Conservation (phyloP, 2,329 filamentous ascomycete species). For the Ophiocordyceps robertsii region DNA sequence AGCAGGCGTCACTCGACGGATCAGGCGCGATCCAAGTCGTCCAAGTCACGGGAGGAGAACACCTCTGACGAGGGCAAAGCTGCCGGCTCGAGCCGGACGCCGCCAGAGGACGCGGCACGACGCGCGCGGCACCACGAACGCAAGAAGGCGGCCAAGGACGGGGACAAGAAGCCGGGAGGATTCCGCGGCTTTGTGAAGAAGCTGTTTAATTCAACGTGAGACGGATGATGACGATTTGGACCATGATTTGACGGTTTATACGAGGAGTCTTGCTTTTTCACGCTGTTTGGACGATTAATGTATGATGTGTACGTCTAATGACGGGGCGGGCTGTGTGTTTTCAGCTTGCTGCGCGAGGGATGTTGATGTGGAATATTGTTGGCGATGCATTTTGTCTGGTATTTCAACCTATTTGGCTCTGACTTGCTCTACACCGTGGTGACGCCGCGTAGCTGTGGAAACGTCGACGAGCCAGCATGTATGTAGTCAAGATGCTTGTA, state of each 20-base stretch:
- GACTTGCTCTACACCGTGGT: too few relatives aligned
- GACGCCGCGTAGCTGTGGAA: too few relatives aligned
- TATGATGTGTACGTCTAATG: constrained; percentile 2
- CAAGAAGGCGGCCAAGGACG: constrained; percentile 13
- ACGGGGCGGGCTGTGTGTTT: too few relatives aligned
- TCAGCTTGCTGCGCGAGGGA: too few relatives aligned
- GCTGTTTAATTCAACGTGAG: constrained; percentile 16
- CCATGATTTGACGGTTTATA: background rate
- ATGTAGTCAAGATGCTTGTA: too few relatives aligned
- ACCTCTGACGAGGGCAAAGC: constrained; percentile 11
- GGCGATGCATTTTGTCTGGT: too few relatives aligned
- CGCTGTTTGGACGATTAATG: constrained; percentile 2
- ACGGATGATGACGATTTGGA: background rate
- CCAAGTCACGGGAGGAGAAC: constrained; percentile 11
- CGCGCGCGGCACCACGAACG: constrained; percentile 20
- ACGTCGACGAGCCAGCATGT: too few relatives aligned
- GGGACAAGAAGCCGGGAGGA: constrained; percentile 16
- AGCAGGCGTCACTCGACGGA: constrained; percentile 15
- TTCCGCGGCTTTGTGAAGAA: constrained; percentile 23
- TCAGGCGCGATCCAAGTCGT: constrained; percentile 9
- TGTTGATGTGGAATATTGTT: too few relatives aligned
- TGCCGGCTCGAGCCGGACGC: constrained; percentile 5
- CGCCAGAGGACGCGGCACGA: constrained; percentile 18
- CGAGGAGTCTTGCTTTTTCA: background rate
- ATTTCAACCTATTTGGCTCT: too few relatives aligned